phyloP scores from a whole-genome alignment of 176 grass and related monocot genomes.

The Rhynchospora tenuis region DNA sequence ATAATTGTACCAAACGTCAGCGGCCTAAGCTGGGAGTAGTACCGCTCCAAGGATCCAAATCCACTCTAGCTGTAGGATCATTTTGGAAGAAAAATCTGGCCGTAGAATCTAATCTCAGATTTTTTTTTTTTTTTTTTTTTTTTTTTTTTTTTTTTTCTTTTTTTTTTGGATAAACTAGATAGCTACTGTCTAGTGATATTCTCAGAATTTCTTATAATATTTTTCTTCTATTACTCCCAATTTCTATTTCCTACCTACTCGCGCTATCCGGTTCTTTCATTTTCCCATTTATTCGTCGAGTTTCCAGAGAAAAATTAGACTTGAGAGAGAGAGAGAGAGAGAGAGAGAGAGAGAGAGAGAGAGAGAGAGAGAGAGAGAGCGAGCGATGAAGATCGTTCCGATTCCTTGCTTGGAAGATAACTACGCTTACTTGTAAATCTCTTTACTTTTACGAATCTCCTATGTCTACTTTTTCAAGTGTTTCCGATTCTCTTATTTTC shows the following conservation, averaged over 20 bases:
- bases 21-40: too few relatives aligned
- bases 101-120: too few relatives aligned
- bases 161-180: too few relatives aligned
- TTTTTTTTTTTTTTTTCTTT: too few relatives aligned
- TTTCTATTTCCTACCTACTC: not conserved
- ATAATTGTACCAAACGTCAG: too few relatives aligned
- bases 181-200: too few relatives aligned
- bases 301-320: not conserved
- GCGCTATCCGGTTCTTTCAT: not conserved
- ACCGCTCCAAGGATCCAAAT: too few relatives aligned
- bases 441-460: not conserved
- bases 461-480: not conserved
- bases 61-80: too few relatives aligned
- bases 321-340: not conserved
- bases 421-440: constrained; percentile 82
- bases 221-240: not conserved
- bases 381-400: constrained; percentile 69
- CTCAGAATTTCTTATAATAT: too few relatives aligned
- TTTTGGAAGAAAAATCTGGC: too few relatives aligned
- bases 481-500: not conserved
- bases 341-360: constrained; percentile 47
- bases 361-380: not conserved
- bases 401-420: constrained; percentile 82
- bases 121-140: too few relatives aligned
- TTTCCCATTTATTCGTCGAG: not conserved